These are phyloP conservation scores for Ascomycota sp. DNA, from an alignment of 2,329 filamentous ascomycete genomes.

Conservation along the genomic window DNA sequence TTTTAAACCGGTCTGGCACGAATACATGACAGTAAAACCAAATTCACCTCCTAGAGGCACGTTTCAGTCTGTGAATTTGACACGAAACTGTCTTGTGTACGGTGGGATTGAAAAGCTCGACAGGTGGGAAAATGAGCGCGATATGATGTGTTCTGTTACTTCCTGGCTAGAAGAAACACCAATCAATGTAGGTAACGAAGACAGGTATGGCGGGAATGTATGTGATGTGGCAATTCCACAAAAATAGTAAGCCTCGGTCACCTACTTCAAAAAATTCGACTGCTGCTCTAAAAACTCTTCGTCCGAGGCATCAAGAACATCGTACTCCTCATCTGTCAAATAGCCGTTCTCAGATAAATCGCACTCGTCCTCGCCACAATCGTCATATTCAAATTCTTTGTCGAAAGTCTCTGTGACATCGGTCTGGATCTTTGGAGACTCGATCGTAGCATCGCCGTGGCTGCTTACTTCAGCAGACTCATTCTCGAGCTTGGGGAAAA, in stretches of 20 bases:
- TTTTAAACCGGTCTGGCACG: too few relatives aligned
- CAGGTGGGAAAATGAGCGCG: too few relatives aligned
- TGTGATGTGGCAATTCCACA: neutral
- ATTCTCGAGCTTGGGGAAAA: constrained; percentile 91
- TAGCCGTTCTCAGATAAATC: constrained; percentile 53
- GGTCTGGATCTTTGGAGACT: constrained; percentile 22
- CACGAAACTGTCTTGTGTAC: too few relatives aligned
- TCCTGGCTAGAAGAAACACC: too few relatives aligned
- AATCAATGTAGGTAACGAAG: too few relatives aligned
- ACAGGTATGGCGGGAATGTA: neutral
- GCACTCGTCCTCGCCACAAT: constrained; percentile 35
- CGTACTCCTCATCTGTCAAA: constrained; percentile 94
- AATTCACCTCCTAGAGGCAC: too few relatives aligned
- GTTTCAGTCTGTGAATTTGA: too few relatives aligned
- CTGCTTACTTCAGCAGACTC: constrained; percentile 70
- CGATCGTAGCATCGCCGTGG: constrained; percentile 37
- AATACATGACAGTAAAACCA: too few relatives aligned
- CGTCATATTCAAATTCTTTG: constrained; percentile 21
- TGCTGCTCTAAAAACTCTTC: constrained; percentile 53
- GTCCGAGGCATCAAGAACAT: constrained; percentile 87
- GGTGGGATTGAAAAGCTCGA: too few relatives aligned
- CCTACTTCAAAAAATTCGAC: constrained; percentile 20
- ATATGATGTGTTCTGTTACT: too few relatives aligned
- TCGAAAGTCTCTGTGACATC: constrained; percentile 31
- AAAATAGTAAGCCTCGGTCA: neutral